A percentile compares a stretch with the other conserved stretches of the same genome.
phyloP scores from a whole-genome alignment of 768 basidiomycete species.

The Collybia nuda region DNA sequence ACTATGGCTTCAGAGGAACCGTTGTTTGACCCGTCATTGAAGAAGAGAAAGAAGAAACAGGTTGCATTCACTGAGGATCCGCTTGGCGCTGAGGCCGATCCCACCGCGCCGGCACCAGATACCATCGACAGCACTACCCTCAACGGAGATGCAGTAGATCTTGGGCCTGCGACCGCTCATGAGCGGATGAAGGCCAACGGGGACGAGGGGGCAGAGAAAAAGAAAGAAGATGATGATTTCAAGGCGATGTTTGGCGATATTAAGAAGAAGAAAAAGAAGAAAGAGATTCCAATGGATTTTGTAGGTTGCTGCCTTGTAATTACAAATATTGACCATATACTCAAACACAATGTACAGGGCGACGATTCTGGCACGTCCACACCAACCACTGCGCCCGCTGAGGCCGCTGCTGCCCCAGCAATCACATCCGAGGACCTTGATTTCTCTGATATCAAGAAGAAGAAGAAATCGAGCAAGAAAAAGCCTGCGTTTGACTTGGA shows the following conservation, averaged over 20 bases:
- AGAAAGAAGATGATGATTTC: constrained; percentile 71
- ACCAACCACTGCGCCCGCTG: constrained; percentile 43
- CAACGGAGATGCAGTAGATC: constrained; percentile 72
- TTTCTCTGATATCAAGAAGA: constrained; percentile 97
- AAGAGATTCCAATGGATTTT: constrained; percentile 83
- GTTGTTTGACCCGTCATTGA: constrained; percentile 79
- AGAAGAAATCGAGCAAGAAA: constrained; percentile 86
- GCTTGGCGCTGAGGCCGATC: constrained; percentile 78
- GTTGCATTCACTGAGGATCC: constrained; percentile 87
- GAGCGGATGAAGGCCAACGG: constrained; percentile 66
- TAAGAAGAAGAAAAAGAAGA: constrained; percentile 94
- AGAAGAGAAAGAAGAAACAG: constrained; percentile 86
- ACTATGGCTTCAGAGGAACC: constrained; percentile 71
- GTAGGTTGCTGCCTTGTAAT: constrained; percentile 40
- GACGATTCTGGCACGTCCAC: constrained; percentile 71
- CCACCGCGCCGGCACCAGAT: constrained; percentile 74
- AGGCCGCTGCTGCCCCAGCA: constrained; percentile 36
- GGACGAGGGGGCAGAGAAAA: constrained; percentile 40
- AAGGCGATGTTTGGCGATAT: constrained; percentile 86
- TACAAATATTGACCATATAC: neutral
- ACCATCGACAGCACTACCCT: constrained; percentile 69
- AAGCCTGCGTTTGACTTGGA: constrained; percentile 89
- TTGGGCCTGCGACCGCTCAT: constrained; percentile 73
- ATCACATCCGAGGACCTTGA: constrained; percentile 77
- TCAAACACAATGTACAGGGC: constrained; percentile 35